Evolutionary conservation across 2,329 filamentous ascomycete genomes (phyloP), one percentile per base, ranked within the genome.

Genomic region (Ophiocordyceps polyrhachis-furcata): DNA sequence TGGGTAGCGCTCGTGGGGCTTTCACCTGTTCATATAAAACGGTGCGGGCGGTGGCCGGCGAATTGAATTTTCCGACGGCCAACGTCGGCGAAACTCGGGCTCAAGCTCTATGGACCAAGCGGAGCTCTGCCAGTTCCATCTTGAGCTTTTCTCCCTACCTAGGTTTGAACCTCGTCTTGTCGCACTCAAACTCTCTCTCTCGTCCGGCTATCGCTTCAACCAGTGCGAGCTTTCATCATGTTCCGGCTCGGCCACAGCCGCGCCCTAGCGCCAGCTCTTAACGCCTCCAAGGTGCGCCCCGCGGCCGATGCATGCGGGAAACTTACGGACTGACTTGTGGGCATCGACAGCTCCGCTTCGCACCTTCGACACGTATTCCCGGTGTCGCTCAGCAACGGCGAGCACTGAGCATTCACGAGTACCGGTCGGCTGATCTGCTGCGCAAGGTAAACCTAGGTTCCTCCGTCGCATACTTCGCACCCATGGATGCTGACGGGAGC

Each of bases 341-440:
- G 5, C 19, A 11, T 12, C 3, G 13, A 20, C 42, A 58, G 55
- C 49, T 53, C 48, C 56, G 56, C 52, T 47, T 62, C 54, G 61
- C 67, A 44, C 65, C 70, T 52, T 61, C 67, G 50, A 59, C 70
- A 58, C 73, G 73, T 67, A 64, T 74, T 53, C 70, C 83, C 68
- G 74, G 79, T 57, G 64, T 74, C 57, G 74, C 68, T 55, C 81
- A 91, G 67, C 88, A 95, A 69, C 77, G 74, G 67, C 79, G 91
- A 71, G 80, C 83, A 60, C 77, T 98, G 62, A 91, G 86, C 62
- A 94, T 98, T 60, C 91, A 98, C 74, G 91, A 98, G 72, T 96
- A 95, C 71, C 82, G 89, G 60, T 95, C 91, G 57, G 86, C 87
- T 57, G 84, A 88, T 64, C 80, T 98, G 55, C 76, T 98, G 59